These are phyloP conservation scores for Magnaporthiopsis poae DNA, from an alignment of 2,329 filamentous ascomycete species.

Conservation along the genomic window DNA sequence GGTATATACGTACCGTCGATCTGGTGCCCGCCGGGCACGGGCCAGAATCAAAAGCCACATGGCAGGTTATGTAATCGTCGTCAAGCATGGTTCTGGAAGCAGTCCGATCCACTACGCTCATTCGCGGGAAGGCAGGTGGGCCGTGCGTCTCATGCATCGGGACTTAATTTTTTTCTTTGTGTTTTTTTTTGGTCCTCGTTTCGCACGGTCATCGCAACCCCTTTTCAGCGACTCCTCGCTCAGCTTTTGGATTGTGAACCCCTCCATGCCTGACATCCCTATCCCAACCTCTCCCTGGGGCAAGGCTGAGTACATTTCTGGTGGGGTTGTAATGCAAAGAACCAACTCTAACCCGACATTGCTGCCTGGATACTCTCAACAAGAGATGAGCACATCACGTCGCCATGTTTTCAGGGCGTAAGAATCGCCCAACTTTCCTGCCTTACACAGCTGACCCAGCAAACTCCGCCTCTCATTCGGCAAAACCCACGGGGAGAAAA, in stretches of 20 bases:
- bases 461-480: not conserved
- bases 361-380: not conserved
- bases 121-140: not conserved
- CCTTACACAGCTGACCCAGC: not conserved
- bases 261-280: not conserved
- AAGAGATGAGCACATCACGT: not conserved
- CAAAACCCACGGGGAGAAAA: not conserved
- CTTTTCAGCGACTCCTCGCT: not conserved
- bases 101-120: not conserved
- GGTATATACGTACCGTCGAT: not conserved
- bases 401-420: no score
- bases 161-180: slow-evolving; percentile 1
- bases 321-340: no score
- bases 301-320: not conserved
- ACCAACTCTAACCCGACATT: no score
- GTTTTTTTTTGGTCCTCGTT: not conserved
- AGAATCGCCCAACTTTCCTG: not conserved
- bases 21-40: not conserved
- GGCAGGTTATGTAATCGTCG: not conserved
- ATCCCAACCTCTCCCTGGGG: not conserved
- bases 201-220: not conserved
- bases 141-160: not conserved
- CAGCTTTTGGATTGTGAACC: not conserved
- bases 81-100: not conserved
- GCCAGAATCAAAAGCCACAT: not conserved